Conservation (phyloP, 139 green algal genomes). For the Auxenochlorella pyrenoidosa region DNA sequence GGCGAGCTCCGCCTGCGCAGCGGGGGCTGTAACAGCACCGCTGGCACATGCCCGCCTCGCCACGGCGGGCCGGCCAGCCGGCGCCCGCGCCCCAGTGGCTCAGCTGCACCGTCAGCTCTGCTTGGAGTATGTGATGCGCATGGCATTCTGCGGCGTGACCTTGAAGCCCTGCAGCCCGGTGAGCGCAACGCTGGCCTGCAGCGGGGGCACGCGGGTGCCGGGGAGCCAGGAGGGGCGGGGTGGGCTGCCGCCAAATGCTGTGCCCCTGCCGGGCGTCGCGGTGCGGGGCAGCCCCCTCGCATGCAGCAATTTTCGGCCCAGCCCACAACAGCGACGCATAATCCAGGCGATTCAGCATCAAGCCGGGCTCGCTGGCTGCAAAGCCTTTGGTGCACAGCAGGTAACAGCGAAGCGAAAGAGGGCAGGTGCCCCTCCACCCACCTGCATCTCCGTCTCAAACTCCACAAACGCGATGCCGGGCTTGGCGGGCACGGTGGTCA, state of each 20-base stretch:
- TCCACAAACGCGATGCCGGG: conserved; percentile 98
- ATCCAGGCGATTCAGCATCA: too few species aligned
- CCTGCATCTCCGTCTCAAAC: conserved; percentile 77
- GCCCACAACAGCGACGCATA: neutral
- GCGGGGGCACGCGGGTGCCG: neutral
- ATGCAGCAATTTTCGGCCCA: too few species aligned
- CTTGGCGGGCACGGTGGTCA: conserved; percentile 87
- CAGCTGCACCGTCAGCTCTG: conserved; percentile 22
- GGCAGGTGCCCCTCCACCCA: too few species aligned
- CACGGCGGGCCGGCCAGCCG: too few species aligned
- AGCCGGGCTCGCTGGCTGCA: too few species aligned
- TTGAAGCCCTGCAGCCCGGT: conserved; percentile 94
- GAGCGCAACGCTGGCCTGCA: conserved; percentile 80
- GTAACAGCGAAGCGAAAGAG: too few species aligned
- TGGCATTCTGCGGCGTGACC: conserved; percentile 87
- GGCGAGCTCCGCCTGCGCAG: too few species aligned
- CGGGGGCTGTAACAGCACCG: too few species aligned
- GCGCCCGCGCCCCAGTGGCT: too few species aligned
- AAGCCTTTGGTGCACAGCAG: too few species aligned
- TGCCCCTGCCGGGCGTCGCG: neutral
- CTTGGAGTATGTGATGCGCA: conserved; percentile 94
- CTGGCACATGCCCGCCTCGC: too few species aligned
- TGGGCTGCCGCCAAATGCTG: conserved; percentile 24
- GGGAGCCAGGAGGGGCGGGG: neutral
- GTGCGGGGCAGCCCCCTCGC: neutral